phyloP scores from a whole-genome alignment of 306 rosid genomes.

The Oemleria cerasiformis region DNA sequence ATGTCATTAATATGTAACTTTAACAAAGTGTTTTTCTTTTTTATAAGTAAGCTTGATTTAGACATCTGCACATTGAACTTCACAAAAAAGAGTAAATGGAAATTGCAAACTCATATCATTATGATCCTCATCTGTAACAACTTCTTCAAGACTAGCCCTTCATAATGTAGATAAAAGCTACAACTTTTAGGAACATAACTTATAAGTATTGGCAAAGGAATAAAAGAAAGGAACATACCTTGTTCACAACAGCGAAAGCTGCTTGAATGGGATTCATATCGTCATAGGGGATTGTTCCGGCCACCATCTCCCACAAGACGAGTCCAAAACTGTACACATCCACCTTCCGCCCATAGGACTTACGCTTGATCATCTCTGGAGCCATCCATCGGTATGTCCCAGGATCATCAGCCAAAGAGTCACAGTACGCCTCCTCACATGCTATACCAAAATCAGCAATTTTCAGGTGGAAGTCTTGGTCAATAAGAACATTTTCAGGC shows the following conservation, averaged over 20 bases:
- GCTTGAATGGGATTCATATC: conserved; percentile 97
- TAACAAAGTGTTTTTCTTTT: background rate
- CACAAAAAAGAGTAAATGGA: conserved; percentile 7
- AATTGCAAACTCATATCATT: background rate
- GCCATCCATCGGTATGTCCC: conserved; percentile 99
- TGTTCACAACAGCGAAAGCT: conserved; percentile 89
- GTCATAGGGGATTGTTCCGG: conserved; percentile 80
- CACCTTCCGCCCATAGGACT: conserved; percentile 75
- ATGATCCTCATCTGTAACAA: background rate
- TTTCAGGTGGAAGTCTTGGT: conserved; percentile 56
- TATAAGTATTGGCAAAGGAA: background rate
- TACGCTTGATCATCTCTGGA: conserved; percentile 94
- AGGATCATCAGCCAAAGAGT: conserved; percentile 77
- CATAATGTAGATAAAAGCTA: background rate
- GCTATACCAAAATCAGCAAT: conserved; percentile 96
- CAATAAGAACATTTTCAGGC: conserved; percentile 84
- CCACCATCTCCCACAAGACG: conserved; percentile 86
- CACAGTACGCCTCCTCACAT: conserved; percentile 73
- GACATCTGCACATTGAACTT: background rate
- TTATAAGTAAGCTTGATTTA: background rate
- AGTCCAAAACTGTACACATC: conserved; percentile 96
- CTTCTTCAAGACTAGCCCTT: background rate
- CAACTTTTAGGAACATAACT: background rate
- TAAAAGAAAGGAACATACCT: conserved; percentile 42
- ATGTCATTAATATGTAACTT: background rate